Evolutionary conservation across 352 stramenopile genomes (phyloP).

Genomic region (Phytophthora pluvialis): DNA sequence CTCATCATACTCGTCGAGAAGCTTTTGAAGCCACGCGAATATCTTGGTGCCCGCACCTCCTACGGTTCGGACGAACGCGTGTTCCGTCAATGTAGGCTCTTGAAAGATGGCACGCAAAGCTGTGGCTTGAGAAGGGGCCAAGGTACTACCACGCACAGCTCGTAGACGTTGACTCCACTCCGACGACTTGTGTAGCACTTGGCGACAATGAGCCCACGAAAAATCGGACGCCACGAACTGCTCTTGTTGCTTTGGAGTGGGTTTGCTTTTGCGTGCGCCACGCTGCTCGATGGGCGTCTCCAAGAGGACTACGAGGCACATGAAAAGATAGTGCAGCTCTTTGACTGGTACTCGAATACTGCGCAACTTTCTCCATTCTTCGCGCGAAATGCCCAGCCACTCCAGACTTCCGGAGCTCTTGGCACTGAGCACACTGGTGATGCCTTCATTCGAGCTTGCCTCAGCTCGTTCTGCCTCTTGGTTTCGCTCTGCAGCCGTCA

Average conservation of each 20-base stretch:
- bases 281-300: slow-evolving; percentile 55
- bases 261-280: slow-evolving; percentile 37
- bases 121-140: slow-evolving; percentile 55
- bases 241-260: slow-evolving; percentile 52
- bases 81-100: slow-evolving; percentile 59
- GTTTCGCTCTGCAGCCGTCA: slow-evolving; percentile 24
- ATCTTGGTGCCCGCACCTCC: slow-evolving; percentile 64
- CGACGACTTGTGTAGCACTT: slow-evolving; percentile 60
- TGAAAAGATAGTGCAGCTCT: slow-evolving; percentile 82
- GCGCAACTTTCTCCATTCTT: slow-evolving; percentile 71
- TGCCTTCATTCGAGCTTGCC: slow-evolving; percentile 13
- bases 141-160: slow-evolving; percentile 38
- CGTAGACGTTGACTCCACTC: slow-evolving; percentile 54
- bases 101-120: slow-evolving; percentile 69
- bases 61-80: slow-evolving; percentile 58
- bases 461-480: slow-evolving; percentile 34
- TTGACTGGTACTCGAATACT: slow-evolving; percentile 67
- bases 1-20: slow-evolving; percentile 69
- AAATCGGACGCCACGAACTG: slow-evolving; percentile 65
- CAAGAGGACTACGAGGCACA: slow-evolving; percentile 76
- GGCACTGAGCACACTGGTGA: slow-evolving; percentile 23
- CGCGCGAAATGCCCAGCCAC: slow-evolving; percentile 69
- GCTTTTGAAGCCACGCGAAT: slow-evolving; percentile 61
- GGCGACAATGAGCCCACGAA: slow-evolving; percentile 64
- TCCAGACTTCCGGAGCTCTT: slow-evolving; percentile 50